These are phyloP conservation scores for Solanum medicagineum DNA, from an alignment of 257 asterid genomes.

Conservation along the genomic window DNA sequence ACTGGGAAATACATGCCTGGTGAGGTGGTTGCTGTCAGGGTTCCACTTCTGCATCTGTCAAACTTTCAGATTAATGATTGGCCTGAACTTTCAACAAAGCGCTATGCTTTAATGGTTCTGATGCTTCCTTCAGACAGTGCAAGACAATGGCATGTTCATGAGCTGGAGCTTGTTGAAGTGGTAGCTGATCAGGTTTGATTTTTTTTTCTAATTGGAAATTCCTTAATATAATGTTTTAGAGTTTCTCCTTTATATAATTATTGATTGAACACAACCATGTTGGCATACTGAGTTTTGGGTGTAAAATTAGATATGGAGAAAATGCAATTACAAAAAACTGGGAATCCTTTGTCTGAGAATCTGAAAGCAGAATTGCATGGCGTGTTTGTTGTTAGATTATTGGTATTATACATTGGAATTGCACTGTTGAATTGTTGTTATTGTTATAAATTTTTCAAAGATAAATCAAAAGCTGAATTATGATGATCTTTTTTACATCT, in stretches of 20 bases:
- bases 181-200: conserved; percentile 91
- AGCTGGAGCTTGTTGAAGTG: conserved; percentile 96
- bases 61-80: conserved; percentile 95
- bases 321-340: not conserved
- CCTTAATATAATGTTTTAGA: not conserved
- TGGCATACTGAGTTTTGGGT: not conserved
- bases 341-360: not conserved
- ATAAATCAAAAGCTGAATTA: not conserved
- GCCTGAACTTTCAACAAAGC: conserved; percentile 93
- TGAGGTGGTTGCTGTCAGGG: conserved; percentile 95
- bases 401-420: not conserved
- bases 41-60: conserved; percentile 74
- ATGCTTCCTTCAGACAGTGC: conserved; percentile 97
- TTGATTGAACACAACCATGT: not conserved
- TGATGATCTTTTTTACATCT: not conserved
- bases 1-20: conserved; percentile 82
- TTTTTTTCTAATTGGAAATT: not conserved
- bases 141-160: conserved; percentile 94
- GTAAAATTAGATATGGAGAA: not conserved
- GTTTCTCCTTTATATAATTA: not conserved
- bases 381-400: not conserved
- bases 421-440: not conserved
- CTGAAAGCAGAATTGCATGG: not conserved
- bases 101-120: conserved; percentile 93
- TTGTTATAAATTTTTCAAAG: not conserved